Conservation (phyloP, 2,329 filamentous ascomycete genomes). For the Lasiodiplodia sp. region DNA sequence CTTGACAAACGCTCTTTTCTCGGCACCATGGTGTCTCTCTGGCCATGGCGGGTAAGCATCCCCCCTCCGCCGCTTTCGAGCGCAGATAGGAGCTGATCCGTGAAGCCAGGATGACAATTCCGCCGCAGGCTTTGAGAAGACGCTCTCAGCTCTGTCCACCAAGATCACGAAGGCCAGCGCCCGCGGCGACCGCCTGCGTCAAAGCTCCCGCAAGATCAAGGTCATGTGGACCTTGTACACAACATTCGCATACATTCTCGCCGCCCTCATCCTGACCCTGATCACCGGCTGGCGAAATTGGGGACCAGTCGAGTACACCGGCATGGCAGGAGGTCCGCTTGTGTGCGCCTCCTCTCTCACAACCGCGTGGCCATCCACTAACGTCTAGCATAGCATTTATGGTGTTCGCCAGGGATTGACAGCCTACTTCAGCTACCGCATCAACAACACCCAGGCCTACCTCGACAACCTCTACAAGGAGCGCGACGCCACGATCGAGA, state of each 20-base stretch:
- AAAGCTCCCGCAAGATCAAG: constrained; percentile 77
- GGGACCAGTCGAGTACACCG: constrained; percentile 78
- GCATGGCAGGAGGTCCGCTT: constrained; percentile 78
- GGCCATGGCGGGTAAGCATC: constrained; percentile 78
- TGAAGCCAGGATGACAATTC: constrained; percentile 74
- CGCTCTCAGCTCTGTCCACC: constrained; percentile 78
- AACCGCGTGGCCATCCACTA: constrained; percentile 30
- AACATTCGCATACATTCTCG: constrained; percentile 87
- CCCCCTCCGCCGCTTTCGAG: neutral
- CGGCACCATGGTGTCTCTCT: constrained; percentile 77
- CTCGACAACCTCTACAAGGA: constrained; percentile 80
- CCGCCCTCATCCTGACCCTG: constrained; percentile 79
- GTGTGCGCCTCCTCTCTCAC: constrained; percentile 61
- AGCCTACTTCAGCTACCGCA: constrained; percentile 81
- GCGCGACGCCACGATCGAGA: constrained; percentile 86
- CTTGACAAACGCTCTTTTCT: neutral
- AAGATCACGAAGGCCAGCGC: constrained; percentile 81
- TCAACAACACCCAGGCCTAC: constrained; percentile 71
- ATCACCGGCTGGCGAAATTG: constrained; percentile 86
- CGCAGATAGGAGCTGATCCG: constrained; percentile 28
- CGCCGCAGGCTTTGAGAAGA: constrained; percentile 91
- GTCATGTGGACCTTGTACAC: constrained; percentile 91
- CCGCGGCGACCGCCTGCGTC: constrained; percentile 75
- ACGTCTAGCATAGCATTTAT: constrained; percentile 72
- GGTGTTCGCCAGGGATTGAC: constrained; percentile 70